Evolutionary conservation across 2,329 filamentous ascomycete genomes (phyloP), one percentile per base, ranked within the genome.

Genomic region (Pleoardoris graminearum): DNA sequence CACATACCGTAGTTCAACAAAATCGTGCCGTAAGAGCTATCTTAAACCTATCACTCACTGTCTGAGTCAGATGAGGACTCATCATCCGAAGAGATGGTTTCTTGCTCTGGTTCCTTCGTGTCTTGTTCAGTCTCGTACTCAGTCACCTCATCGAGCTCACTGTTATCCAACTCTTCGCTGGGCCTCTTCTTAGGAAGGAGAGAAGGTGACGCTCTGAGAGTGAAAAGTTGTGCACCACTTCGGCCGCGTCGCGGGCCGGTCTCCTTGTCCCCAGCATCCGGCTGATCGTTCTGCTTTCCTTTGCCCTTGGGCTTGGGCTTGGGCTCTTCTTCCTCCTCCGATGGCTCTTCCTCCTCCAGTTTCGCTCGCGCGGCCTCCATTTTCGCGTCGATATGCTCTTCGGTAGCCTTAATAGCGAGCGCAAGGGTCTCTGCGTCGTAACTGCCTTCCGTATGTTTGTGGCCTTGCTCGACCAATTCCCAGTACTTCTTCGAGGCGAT

Each of bases 401-500:
- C 63, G 3, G 60, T 58, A 3, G 55, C 50, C 27, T 47, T 21
- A 7, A 68, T 42, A 0, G 67, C 62, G 8, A 50, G 39, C 5
- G 14, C 12, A n/a, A 63, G n/a, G 8, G 66, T 65, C 4, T 55
- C 50, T 0, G 58, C 58, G 5, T 32, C 29, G 11, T n/a, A 29
- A 22, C 25, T 17, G 8, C 41, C 41, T 32, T 44, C 41, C 3
- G 23, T 11, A 4, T 50, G 29, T 3, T 37, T 27, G 10, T 46
- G 8, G 1, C 54, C 66, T 3, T 44, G 21, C 1, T 52, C 59
- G 4, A 67, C n/a, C 1, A 54, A 51, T 7, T 54, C 52, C 44
- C 59, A 62, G 38, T 67, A 66, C 19, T 52, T 59, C 25, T 53
- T 59, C 0, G 59, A 52, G 16, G 57, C 60, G 16, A 60, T 52